A percentile compares a stretch with the other conserved stretches of the same genome.
Evolutionary conservation across 2,329 filamentous ascomycete genomes (phyloP).

Genomic region (Pezicula radicicola): DNA sequence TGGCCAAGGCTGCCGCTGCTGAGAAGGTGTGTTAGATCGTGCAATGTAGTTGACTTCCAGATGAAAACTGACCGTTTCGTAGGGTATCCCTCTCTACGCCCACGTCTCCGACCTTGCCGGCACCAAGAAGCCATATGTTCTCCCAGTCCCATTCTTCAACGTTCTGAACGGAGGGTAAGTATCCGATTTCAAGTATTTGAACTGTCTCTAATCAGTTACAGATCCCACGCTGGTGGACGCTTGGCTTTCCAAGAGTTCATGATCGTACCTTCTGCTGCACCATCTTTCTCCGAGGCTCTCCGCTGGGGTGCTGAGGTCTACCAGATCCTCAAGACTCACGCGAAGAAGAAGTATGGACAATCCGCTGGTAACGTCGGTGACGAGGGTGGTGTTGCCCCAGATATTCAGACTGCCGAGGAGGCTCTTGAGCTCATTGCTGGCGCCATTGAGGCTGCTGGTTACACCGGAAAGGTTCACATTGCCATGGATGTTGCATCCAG

Average conservation of each 20-base stretch:
- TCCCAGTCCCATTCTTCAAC: slow-evolving; percentile 91
- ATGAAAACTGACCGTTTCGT: slow-evolving; percentile 5
- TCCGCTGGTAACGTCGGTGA: slow-evolving; percentile 98
- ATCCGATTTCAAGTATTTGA: slow-evolving; percentile 22
- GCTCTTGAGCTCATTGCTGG: slow-evolving; percentile 94
- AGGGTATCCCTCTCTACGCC: slow-evolving; percentile 80
- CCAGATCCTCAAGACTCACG: slow-evolving; percentile 92
- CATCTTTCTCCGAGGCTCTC: slow-evolving; percentile 92
- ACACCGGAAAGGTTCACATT: slow-evolving; percentile 95
- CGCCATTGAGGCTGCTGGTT: slow-evolving; percentile 91
- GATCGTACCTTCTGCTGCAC: slow-evolving; percentile 82
- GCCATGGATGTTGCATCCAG: slow-evolving; percentile 99
- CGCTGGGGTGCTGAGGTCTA: slow-evolving; percentile 97
- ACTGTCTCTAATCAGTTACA: slow-evolving; percentile 28
- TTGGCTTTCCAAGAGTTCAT: slow-evolving; percentile 96
- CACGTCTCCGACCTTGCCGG: slow-evolving; percentile 85
- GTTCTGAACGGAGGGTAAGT: slow-evolving; percentile 71
- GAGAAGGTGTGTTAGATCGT: slow-evolving; percentile 60
- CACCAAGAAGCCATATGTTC: slow-evolving; percentile 88
- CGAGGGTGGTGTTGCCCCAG: slow-evolving; percentile 98
- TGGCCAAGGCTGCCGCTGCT: slow-evolving; percentile 86
- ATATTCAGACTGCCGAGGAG: slow-evolving; percentile 96
- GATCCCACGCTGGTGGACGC: slow-evolving; percentile 95
- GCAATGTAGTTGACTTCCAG: neutral
- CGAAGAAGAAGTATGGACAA: slow-evolving; percentile 99